Evolutionary conservation across 2,329 filamentous ascomycete genomes (phyloP), one percentile per base, ranked within the genome.

Genomic region (Nannizziopsis arthrosporioides): DNA sequence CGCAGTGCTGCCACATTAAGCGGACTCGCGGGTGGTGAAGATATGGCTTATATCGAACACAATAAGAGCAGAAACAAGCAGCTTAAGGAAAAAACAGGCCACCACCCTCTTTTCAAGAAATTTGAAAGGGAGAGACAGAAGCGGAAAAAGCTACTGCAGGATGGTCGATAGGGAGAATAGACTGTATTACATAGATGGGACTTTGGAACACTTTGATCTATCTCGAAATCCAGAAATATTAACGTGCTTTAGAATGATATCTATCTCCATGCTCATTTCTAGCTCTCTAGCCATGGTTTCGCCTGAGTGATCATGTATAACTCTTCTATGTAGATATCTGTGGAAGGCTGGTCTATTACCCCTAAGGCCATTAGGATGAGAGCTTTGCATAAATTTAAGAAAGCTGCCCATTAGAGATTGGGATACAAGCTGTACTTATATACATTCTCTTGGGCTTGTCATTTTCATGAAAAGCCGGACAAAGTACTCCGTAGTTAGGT

Each of bases 41-140:
- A 93, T 62, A 96, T 98, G 92, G 89, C 90, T n/a, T 96, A 90
- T 63, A 80, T 87, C 49, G 85, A 90, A 65, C 82, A 85, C 66
- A 87, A 85, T 65, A 83, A 81, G 71, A 80, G 75, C 57, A 73
- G 75, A 55, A 86, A 85, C 60, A 81, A 80, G 68, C 72, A 74
- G 54, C 65, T 81, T 58, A 82, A 81, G 70, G 76, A 79, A 61
- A 77, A 78, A 57, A 70, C 69, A 47, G 69, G 66, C n/a, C 70
- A 74, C 51, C 76, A 76, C 57, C 67, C 74, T 1, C 78, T 84
- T 60, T 84, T 84, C 66, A 79, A 76, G 65, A 83, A 83, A 63
- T 66, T 83, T 51, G 70, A 75, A 50, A 70, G 80, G 44, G 79
- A 84, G 55, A 74, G 77, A 54, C 72, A 76, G 57, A 77, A 76